Conservation (phyloP, 257 asterid genomes). For the Knoxia roxburghii region DNA sequence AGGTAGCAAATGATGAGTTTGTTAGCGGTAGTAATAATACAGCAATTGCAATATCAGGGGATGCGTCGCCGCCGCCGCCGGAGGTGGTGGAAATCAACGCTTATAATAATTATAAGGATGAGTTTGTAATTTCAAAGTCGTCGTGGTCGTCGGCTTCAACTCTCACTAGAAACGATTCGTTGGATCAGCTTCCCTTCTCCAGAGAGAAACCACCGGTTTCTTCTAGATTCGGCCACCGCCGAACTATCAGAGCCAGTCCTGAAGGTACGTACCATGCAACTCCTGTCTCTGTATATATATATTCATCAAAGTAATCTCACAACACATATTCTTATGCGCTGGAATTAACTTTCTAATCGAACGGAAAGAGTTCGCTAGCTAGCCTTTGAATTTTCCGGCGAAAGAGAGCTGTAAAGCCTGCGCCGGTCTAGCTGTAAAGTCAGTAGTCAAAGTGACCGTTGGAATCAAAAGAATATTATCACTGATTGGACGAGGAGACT, state of each 20-base stretch:
- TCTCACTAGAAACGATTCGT: slow-evolving; percentile 15
- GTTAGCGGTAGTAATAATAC: slow-evolving; percentile 3
- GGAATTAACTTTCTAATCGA: too few species aligned
- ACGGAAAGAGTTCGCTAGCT: too few species aligned
- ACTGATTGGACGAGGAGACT: not conserved
- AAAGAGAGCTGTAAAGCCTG: not conserved
- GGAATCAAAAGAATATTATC: not conserved
- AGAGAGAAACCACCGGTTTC: slow-evolving; percentile 56
- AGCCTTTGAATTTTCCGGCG: slow-evolving; percentile 12
- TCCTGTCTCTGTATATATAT: not conserved
- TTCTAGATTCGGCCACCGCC: slow-evolving; percentile 70
- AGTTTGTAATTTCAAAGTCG: slow-evolving; percentile 27
- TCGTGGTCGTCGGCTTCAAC: slow-evolving; percentile 17
- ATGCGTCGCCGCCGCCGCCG: not conserved
- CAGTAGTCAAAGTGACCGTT: slow-evolving; percentile 7
- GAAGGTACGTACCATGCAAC: slow-evolving; percentile 64
- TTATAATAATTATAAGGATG: slow-evolving; percentile 43
- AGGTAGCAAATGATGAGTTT: slow-evolving; percentile 9
- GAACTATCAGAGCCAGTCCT: slow-evolving; percentile 47
- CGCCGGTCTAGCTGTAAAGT: not conserved
- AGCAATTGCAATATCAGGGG: too few species aligned
- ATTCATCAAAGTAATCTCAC: too few species aligned
- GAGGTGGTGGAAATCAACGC: slow-evolving; percentile 24
- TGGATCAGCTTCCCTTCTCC: slow-evolving; percentile 18
- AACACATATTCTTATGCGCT: not conserved